phyloP scores from a whole-genome alignment of 2,329 filamentous ascomycete genomes.

The Daldinia sp. region DNA sequence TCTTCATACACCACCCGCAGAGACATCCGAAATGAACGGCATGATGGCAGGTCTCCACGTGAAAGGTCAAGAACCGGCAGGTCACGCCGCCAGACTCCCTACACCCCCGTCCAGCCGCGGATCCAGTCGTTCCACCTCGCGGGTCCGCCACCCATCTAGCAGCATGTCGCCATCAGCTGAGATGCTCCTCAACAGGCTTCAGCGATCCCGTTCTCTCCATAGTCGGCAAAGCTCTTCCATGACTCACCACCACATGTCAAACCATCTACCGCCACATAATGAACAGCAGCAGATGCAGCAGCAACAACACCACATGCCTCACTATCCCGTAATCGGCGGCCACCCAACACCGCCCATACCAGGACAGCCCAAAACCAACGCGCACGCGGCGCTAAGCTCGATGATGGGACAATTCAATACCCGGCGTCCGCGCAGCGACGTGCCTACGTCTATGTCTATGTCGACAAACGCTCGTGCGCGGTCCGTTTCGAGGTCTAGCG shows the following conservation, averaged over 20 bases:
- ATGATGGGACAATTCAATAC: conserved; percentile 54
- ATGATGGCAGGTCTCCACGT: conserved; percentile 23
- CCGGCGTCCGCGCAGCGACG: conserved; percentile 45
- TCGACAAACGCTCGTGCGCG: conserved; percentile 11
- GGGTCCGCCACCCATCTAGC: conserved; percentile 21
- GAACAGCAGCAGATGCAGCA: conserved; percentile 7
- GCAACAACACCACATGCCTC: conserved; percentile 5
- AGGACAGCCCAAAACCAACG: conserved; percentile 23
- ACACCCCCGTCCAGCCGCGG: conserved; percentile 54
- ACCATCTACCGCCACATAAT: conserved; percentile 14
- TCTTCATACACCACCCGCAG: conserved; percentile 33
- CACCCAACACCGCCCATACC: conserved; percentile 51
- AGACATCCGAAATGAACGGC: conserved; percentile 15
- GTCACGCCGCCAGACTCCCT: conserved; percentile 31
- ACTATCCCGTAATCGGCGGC: conserved; percentile 41
- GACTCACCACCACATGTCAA: conserved; percentile 3
- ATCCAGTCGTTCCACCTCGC: conserved; percentile 49
- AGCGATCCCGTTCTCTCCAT: conserved; percentile 40
- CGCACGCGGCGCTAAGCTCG: conserved; percentile 48
- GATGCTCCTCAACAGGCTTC: conserved; percentile 43
- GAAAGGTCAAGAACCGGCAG: conserved; percentile 22
- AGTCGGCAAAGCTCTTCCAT: conserved; percentile 34
- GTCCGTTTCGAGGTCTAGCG: conserved; percentile 32
- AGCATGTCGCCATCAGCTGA: conserved; percentile 36
- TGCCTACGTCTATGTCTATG: conserved; percentile 30